These are phyloP conservation scores for Epichloe sp. DNA, from an alignment of 2,329 filamentous ascomycete genomes.

Conservation along the genomic window DNA sequence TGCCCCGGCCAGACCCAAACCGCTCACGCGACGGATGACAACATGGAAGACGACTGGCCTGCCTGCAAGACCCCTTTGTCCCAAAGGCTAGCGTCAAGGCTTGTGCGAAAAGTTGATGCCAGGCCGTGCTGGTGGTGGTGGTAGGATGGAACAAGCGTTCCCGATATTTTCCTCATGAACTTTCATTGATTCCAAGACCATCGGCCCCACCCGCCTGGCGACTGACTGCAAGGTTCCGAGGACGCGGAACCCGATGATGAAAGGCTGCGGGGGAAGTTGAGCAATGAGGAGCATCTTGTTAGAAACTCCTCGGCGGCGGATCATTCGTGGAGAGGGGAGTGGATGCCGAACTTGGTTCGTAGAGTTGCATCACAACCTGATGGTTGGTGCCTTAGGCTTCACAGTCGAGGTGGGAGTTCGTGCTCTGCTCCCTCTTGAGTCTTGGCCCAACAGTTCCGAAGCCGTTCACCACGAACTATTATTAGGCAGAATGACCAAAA, in stretches of 20 bases:
- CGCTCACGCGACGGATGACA: background rate
- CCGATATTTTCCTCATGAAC: too few species aligned
- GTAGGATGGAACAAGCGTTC: too few species aligned
- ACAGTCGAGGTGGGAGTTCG: too few species aligned
- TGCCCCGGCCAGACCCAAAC: background rate
- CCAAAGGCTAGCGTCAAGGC: too few species aligned
- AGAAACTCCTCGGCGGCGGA: too few species aligned
- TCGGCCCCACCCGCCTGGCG: background rate
- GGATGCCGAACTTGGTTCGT: background rate
- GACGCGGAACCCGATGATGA: background rate
- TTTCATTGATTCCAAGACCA: background rate
- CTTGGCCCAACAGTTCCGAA: background rate
- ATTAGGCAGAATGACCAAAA: too few species aligned
- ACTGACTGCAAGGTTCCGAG: background rate
- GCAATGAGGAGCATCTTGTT: too few species aligned
- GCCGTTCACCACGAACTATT: too few species aligned
- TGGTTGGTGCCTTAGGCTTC: background rate
- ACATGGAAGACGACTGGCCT: too few species aligned
- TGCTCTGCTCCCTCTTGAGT: background rate
- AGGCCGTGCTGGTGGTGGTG: background rate
- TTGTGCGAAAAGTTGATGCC: too few species aligned
- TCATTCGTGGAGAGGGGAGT: too few species aligned
- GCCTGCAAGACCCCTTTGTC: too few species aligned
- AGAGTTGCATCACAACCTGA: background rate
- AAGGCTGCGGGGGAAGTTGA: background rate